phyloP scores from a whole-genome alignment of 2,329 filamentous ascomycete genomes.

The Biscogniauxia sp. region DNA sequence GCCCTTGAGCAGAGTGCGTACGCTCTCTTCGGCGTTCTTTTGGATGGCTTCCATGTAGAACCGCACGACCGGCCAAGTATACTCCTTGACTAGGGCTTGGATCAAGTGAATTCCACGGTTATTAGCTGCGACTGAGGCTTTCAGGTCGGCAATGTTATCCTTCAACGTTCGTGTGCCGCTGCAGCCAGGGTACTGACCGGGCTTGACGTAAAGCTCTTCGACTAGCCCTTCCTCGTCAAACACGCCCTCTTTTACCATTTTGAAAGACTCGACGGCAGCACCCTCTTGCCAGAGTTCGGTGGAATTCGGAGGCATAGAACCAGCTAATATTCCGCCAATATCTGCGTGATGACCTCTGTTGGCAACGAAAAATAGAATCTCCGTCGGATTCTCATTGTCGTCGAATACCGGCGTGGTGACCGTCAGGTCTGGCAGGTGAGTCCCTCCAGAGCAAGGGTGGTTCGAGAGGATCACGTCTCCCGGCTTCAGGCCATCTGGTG shows the following conservation, averaged over 20 bases:
- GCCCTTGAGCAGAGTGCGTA: slow-evolving; percentile 29
- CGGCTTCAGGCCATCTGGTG: slow-evolving; percentile 54
- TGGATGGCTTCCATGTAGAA: slow-evolving; percentile 41
- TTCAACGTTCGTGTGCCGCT: slow-evolving; percentile 34
- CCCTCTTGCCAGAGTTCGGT: slow-evolving; percentile 43
- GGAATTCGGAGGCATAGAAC: slow-evolving; percentile 42
- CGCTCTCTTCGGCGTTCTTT: slow-evolving; percentile 37
- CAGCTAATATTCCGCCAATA: slow-evolving; percentile 46
- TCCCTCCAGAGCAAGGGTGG: slow-evolving; percentile 32
- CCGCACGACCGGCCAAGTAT: slow-evolving; percentile 31
- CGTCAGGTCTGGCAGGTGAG: slow-evolving; percentile 20
- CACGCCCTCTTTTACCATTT: slow-evolving; percentile 34
- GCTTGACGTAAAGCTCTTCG: slow-evolving; percentile 29
- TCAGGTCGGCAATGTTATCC: slow-evolving; percentile 44
- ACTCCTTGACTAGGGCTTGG: slow-evolving; percentile 32
- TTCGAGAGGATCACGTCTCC: slow-evolving; percentile 77
- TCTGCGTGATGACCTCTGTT: slow-evolving; percentile 32
- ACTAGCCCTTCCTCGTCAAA: slow-evolving; percentile 34
- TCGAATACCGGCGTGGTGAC: slow-evolving; percentile 20
- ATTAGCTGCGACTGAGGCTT: slow-evolving; percentile 43
- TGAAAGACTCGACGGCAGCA: slow-evolving; percentile 36
- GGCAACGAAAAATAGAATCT: slow-evolving; percentile 17
- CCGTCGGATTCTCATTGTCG: slow-evolving; percentile 11
- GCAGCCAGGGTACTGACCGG: slow-evolving; percentile 35
- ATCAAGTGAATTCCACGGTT: slow-evolving; percentile 36